Evolutionary conservation across 1,284 basidiomycete species (phyloP).

Genomic region (Cryptococcus depauperatus): DNA sequence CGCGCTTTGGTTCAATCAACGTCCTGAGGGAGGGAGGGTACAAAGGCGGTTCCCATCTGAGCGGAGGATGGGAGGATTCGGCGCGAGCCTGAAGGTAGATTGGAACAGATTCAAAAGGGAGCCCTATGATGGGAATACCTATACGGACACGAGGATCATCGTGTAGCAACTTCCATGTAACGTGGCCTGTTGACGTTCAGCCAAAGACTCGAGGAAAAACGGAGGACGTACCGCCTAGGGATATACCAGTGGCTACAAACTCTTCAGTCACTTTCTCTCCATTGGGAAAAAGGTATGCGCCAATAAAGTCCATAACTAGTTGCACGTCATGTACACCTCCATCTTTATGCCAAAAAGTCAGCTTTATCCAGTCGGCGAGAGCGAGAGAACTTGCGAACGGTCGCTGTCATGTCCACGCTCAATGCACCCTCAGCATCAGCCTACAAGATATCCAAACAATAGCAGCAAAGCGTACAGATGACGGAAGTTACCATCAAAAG

Average conservation of each 20-base stretch:
- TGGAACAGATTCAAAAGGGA: slow-evolving; percentile 62
- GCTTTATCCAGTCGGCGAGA: not conserved
- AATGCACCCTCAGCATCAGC: slow-evolving; percentile 45
- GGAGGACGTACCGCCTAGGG: slow-evolving; percentile 46
- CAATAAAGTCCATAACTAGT: slow-evolving; percentile 71
- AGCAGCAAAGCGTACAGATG: slow-evolving; percentile 47
- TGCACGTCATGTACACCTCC: slow-evolving; percentile 70
- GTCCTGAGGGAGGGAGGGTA: slow-evolving; percentile 54
- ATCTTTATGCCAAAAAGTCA: slow-evolving; percentile 18
- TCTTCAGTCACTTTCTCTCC: slow-evolving; percentile 57
- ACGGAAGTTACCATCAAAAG: slow-evolving; percentile 56
- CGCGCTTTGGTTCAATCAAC: slow-evolving; percentile 50
- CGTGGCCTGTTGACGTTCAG: slow-evolving; percentile 41
- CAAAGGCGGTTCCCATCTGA: slow-evolving; percentile 52
- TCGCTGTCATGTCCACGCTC: slow-evolving; percentile 74
- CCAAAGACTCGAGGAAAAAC: not conserved
- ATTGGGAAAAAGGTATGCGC: slow-evolving; percentile 65
- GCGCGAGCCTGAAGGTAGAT: slow-evolving; percentile 55
- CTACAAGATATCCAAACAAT: not conserved
- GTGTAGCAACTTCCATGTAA: slow-evolving; percentile 48
- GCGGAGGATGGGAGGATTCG: slow-evolving; percentile 25
- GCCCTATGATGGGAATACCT: slow-evolving; percentile 66
- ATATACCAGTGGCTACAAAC: slow-evolving; percentile 55
- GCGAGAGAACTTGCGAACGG: slow-evolving; percentile 45
- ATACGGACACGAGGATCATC: slow-evolving; percentile 59